Conservation (phyloP, 2,329 filamentous ascomycete species). For the Endocalyx cinctus region DNA sequence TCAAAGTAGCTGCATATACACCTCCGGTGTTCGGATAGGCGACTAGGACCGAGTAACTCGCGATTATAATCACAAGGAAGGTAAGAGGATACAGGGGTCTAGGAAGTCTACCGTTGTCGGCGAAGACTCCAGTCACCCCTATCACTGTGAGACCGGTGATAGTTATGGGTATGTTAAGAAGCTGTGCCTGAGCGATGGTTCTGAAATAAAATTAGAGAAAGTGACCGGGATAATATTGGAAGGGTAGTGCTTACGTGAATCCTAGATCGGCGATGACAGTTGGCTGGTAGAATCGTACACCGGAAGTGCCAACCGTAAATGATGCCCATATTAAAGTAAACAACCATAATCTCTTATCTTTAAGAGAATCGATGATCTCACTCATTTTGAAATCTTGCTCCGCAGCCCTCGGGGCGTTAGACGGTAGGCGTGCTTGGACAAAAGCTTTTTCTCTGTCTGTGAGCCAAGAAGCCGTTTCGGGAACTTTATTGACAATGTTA, state of each 20-base stretch:
- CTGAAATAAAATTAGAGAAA: constrained; percentile 14
- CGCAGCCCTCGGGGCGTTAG: constrained; percentile 34
- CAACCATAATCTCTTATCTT: constrained; percentile 37
- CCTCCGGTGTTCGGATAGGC: constrained; percentile 40
- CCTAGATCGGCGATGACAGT: constrained; percentile 36
- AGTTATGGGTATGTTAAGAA: constrained; percentile 45
- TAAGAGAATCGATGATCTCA: constrained; percentile 34
- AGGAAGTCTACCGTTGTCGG: constrained; percentile 38
- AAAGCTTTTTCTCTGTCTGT: constrained; percentile 37
- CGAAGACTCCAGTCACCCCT: constrained; percentile 34
- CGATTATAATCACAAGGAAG: constrained; percentile 37
- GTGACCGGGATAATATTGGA: not conserved
- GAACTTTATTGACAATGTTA: no score
- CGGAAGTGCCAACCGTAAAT: constrained; percentile 41
- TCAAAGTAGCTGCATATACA: constrained; percentile 42
- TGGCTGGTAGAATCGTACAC: constrained; percentile 37
- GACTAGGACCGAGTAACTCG: constrained; percentile 40
- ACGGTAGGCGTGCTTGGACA: constrained; percentile 36
- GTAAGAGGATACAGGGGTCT: constrained; percentile 38
- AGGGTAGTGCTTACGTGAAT: constrained; percentile 30
- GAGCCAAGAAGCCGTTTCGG: constrained; percentile 25
- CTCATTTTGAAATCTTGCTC: constrained; percentile 35
- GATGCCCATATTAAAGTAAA: constrained; percentile 42
- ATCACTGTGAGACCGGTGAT: constrained; percentile 38
- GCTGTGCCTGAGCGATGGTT: constrained; percentile 40